A percentile compares a stretch with the other conserved stretches of the same genome.
These are phyloP conservation scores for Naematelia aurantialba DNA, from an alignment of 768 basidiomycete species.

Conservation along the genomic window DNA sequence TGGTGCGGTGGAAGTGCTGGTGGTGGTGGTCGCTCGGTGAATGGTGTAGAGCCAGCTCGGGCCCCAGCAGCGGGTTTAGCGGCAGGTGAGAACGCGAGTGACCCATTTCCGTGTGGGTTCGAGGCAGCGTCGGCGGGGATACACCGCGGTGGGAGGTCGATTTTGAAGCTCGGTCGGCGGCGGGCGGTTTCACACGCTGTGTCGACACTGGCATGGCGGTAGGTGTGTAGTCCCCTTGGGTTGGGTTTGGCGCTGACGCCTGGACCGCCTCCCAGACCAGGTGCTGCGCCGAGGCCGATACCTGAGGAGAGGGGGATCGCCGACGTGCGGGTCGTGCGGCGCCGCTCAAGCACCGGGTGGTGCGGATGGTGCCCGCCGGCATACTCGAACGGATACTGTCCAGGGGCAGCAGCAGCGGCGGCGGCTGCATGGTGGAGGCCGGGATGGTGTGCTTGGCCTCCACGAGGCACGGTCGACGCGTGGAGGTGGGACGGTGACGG, in stretches of 20 bases:
- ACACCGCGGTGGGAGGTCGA: constrained; percentile 1
- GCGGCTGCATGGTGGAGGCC: too few relatives aligned
- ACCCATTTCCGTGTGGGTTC: too few relatives aligned
- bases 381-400: too few relatives aligned
- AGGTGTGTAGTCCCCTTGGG: background rate
- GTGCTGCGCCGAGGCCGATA: background rate
- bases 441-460: too few relatives aligned
- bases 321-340: background rate
- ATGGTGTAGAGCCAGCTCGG: background rate
- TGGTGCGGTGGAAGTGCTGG: background rate
- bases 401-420: too few relatives aligned
- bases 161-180: constrained; percentile 3
- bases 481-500: too few relatives aligned
- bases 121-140: background rate
- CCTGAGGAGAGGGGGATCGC: background rate
- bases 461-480: too few relatives aligned
- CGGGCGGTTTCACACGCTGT: background rate
- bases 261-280: too few relatives aligned
- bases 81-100: too few relatives aligned
- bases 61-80: too few relatives aligned
- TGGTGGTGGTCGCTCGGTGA: background rate
- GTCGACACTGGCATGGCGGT: background rate
- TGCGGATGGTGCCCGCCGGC: too few relatives aligned
- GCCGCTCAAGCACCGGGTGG: background rate
- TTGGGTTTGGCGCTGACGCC: too few relatives aligned